Evolutionary conservation across 2,329 filamentous ascomycete genomes (phyloP).

Genomic region (Phaeoacremonium minimum): DNA sequence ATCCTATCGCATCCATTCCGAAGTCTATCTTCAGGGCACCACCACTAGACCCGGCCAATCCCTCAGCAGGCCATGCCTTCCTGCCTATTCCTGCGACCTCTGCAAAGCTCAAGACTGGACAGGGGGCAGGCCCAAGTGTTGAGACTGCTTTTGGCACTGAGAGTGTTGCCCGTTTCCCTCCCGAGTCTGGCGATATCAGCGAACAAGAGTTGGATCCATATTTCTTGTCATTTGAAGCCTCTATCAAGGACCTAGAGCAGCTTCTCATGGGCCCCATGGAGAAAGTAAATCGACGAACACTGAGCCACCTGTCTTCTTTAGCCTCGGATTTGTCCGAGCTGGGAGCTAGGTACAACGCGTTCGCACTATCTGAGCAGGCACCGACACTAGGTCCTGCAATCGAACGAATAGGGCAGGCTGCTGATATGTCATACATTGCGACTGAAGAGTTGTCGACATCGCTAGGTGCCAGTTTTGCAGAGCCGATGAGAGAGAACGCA

Average conservation of each 20-base stretch:
- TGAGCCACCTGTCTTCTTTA: slow-evolving; percentile 79
- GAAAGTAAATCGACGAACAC: slow-evolving; percentile 86
- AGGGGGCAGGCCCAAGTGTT: slow-evolving; percentile 22
- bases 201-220: slow-evolving; percentile 95
- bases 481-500: slow-evolving; percentile 95
- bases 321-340: slow-evolving; percentile 88
- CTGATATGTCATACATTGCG: slow-evolving; percentile 92
- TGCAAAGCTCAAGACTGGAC: slow-evolving; percentile 71
- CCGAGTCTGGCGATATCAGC: slow-evolving; percentile 67
- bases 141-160: slow-evolving; percentile 40
- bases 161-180: slow-evolving; percentile 76
- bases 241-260: slow-evolving; percentile 85
- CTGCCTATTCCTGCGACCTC: slow-evolving; percentile 82
- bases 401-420: slow-evolving; percentile 89
- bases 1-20: slow-evolving; percentile 84
- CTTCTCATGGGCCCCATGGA: slow-evolving; percentile 91
- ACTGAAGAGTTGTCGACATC: slow-evolving; percentile 86
- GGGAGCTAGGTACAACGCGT: slow-evolving; percentile 93
- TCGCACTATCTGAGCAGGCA: slow-evolving; percentile 89
- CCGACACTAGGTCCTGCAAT: slow-evolving; percentile 87
- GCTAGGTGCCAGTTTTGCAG: slow-evolving; percentile 89
- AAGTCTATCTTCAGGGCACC: slow-evolving; percentile 94
- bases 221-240: slow-evolving; percentile 88
- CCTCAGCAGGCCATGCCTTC: slow-evolving; percentile 78
- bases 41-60: slow-evolving; percentile 92